Percentiles rank a stretch among this genome's conserved stretches.
phyloP scores from a whole-genome alignment of 306 rosid species.

The Citrullus colocynthis region DNA sequence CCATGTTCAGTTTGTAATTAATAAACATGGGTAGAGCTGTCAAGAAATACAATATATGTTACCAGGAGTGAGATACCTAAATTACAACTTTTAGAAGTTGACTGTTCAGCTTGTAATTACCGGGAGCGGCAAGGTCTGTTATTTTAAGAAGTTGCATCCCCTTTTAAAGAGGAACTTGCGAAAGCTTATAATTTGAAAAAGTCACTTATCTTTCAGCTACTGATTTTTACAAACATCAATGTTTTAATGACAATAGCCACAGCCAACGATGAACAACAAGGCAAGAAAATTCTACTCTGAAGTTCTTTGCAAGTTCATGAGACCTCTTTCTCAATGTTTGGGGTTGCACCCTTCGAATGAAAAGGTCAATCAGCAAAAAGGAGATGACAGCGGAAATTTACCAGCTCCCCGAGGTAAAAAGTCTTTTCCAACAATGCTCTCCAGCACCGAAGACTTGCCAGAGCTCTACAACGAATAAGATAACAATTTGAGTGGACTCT shows the following conservation, averaged over 20 bases:
- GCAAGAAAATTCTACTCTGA: not conserved
- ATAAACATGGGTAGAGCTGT: not conserved
- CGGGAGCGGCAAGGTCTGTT: not conserved
- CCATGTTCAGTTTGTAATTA: not conserved
- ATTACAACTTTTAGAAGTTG: conserved; percentile 2
- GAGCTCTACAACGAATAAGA: conserved; percentile 45
- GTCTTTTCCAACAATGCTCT: conserved; percentile 87
- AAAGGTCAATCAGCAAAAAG: not conserved
- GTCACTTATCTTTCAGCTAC: not conserved
- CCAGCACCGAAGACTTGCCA: conserved; percentile 94
- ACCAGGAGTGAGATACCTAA: not conserved
- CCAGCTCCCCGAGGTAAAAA: conserved; percentile 36
- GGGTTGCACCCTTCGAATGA: not conserved
- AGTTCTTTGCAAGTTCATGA: not conserved
- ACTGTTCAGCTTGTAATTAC: not conserved
- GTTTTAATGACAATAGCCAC: not conserved
- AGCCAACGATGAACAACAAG: not conserved
- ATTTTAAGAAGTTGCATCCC: not conserved
- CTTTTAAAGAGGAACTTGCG: not conserved
- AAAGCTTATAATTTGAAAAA: not conserved
- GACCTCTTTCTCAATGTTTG: not conserved
- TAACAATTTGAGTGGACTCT: not conserved
- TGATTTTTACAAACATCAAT: not conserved
- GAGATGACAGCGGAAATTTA: not conserved
- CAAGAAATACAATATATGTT: not conserved